Conservation (phyloP, 2,329 filamentous ascomycete species). For the Coccinonectria pachysandricola region DNA sequence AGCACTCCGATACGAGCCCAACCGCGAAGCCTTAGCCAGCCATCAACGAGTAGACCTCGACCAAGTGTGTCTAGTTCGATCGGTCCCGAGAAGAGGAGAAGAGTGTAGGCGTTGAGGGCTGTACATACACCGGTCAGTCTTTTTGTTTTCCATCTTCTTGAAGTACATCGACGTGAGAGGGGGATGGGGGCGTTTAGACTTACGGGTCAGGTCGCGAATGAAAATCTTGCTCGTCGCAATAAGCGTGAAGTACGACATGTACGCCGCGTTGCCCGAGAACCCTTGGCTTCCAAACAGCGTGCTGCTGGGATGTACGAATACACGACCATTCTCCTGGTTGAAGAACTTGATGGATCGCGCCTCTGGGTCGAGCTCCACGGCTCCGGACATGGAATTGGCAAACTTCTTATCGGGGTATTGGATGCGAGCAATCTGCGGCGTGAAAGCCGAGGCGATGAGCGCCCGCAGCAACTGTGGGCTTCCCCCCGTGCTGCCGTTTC, state of each 20-base stretch:
- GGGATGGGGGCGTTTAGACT: conserved; percentile 25
- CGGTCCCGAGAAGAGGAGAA: conserved; percentile 78
- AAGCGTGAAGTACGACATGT: conserved; percentile 83
- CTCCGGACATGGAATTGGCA: conserved; percentile 73
- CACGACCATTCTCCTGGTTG: conserved; percentile 70
- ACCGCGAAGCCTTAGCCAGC: conserved; percentile 75
- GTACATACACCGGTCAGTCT: conserved; percentile 3
- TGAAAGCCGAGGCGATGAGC: conserved; percentile 62
- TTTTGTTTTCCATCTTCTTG: no score
- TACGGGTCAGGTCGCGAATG: conserved; percentile 80
- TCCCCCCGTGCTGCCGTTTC: conserved; percentile 9
- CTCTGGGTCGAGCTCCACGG: conserved; percentile 87
- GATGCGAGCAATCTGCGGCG: conserved; percentile 83
- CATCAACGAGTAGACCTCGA: conserved; percentile 79
- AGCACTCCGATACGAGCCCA: conserved; percentile 94
- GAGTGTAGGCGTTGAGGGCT: conserved; percentile 81
- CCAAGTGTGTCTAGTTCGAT: conserved; percentile 83
- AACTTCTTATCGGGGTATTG: conserved; percentile 95
- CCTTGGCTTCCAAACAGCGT: conserved; percentile 75
- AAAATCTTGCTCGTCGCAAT: conserved; percentile 91
- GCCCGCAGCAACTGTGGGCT: conserved; percentile 51
- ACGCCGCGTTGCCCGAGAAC: conserved; percentile 65
- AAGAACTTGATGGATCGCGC: conserved; percentile 89
- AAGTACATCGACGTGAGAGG: neutral
- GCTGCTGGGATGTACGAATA: conserved; percentile 87